A percentile compares a stretch with the other conserved stretches of the same genome.
Evolutionary conservation across 371 early-diverging fungal genomes (phyloP).

Genomic region (Coemansia sp.): DNA sequence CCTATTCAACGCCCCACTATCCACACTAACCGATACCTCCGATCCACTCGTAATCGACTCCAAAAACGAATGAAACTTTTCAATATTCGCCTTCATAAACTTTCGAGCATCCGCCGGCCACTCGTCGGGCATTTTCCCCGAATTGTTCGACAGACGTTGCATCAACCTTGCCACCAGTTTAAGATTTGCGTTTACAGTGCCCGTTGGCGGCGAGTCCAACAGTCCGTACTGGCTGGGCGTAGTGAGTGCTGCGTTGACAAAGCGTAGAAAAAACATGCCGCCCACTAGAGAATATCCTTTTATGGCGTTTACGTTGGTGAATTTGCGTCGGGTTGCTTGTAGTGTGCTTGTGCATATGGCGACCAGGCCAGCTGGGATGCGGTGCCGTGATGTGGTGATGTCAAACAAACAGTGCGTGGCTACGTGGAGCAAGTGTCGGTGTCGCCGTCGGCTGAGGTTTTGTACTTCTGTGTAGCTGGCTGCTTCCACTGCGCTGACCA

Average conservation of each 20-base stretch:
- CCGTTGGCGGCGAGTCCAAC: conserved; percentile 14
- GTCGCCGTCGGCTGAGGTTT: conserved; percentile 46
- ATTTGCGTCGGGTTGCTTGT: conserved; percentile 25
- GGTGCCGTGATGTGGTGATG: conserved; percentile 27
- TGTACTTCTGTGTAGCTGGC: conserved; percentile 47
- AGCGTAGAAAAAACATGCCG: conserved; percentile 47
- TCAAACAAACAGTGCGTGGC: conserved; percentile 41
- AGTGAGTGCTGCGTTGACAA: conserved; percentile 41
- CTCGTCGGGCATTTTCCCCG: conserved; percentile 33
- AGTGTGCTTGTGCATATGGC: conserved; percentile 41
- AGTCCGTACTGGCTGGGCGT: conserved; percentile 42
- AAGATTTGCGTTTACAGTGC: conserved; percentile 31
- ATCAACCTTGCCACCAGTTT: conserved; percentile 41
- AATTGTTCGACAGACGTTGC: conserved; percentile 43
- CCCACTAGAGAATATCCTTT: conserved; percentile 42
- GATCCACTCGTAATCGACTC: conserved; percentile 23
- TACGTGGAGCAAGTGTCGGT: conserved; percentile 33
- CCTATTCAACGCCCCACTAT: not conserved
- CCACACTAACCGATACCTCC: not conserved
- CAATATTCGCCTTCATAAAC: conserved; percentile 32
- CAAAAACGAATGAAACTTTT: conserved; percentile 25
- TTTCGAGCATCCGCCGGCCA: conserved; percentile 39
- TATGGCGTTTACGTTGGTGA: conserved; percentile 23
- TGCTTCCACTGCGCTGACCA: conserved; percentile 39
- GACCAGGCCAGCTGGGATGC: conserved; percentile 30